A percentile compares a stretch with the other conserved stretches of the same genome.
phyloP scores from a whole-genome alignment of 139 green algal genomes.

The Desmodesmus armatus region DNA sequence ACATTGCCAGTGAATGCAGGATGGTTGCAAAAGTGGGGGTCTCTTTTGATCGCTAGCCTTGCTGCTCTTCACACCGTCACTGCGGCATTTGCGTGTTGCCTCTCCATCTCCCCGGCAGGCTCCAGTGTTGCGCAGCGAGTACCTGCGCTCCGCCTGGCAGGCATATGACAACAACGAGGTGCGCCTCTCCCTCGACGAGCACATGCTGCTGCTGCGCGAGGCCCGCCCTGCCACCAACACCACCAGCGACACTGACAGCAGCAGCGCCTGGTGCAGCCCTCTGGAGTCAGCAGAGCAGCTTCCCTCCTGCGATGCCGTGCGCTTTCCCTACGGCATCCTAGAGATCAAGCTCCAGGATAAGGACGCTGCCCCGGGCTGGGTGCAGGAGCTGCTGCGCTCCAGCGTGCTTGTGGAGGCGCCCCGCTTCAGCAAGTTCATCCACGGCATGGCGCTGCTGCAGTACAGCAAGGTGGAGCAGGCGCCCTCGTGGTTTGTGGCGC shows the following conservation, averaged over 20 bases:
- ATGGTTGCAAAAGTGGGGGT: not conserved
- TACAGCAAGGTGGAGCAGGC: constrained; percentile 65
- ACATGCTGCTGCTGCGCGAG: constrained; percentile 74
- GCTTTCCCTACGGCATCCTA: constrained; percentile 88
- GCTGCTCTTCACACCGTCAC: not conserved
- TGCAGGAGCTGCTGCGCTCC: constrained; percentile 49
- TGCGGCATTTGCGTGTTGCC: not conserved
- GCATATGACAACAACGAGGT: constrained; percentile 70
- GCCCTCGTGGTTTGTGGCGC: constrained; percentile 77
- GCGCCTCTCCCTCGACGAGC: constrained; percentile 80
- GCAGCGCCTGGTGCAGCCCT: constrained; percentile 59
- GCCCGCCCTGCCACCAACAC: not conserved
- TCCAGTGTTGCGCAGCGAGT: constrained; percentile 78
- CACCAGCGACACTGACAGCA: not conserved
- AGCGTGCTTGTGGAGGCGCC: constrained; percentile 79
- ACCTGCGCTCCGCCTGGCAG: constrained; percentile 83
- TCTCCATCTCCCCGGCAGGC: constrained; percentile 44
- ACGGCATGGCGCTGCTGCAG: constrained; percentile 59
- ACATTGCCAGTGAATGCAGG: not conserved
- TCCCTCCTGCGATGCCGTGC: constrained; percentile 44
- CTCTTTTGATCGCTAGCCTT: not conserved
- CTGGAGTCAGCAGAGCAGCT: constrained; percentile 42
- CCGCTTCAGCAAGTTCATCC: constrained; percentile 84
- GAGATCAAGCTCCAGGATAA: constrained; percentile 91
- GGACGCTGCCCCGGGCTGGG: constrained; percentile 61